Percentiles rank a stretch among this genome's conserved stretches.
Conservation (phyloP, 1,284 basidiomycete species). For the Malassezia furfur region DNA sequence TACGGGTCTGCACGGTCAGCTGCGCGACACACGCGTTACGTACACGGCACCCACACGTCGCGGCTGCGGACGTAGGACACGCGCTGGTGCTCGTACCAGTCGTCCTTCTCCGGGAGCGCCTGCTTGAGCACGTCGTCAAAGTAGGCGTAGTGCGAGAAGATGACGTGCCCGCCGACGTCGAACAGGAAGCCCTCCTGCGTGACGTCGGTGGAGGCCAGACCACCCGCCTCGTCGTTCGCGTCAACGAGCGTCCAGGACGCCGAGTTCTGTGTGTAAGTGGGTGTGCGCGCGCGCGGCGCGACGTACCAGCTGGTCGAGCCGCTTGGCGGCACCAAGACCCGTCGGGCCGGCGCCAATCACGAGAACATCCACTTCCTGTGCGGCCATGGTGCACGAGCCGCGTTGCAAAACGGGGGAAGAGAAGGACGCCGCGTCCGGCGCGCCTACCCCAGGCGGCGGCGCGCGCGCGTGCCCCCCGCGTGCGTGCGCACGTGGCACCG, state of each 20-base stretch:
- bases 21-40: conserved; percentile 10
- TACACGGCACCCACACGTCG: conserved; percentile 52
- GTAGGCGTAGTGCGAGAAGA: conserved; percentile 55
- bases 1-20: conserved; percentile 28
- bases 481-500: neutral
- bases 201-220: conserved; percentile 53
- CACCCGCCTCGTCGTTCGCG: conserved; percentile 50
- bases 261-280: conserved; percentile 44
- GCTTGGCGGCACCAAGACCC: conserved; percentile 54
- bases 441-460: neutral
- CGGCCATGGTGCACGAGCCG: conserved; percentile 5
- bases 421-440: neutral
- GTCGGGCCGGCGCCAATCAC: conserved; percentile 49
- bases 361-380: conserved; percentile 39
- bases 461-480: neutral
- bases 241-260: conserved; percentile 51
- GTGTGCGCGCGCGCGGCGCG: neutral
- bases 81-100: conserved; percentile 54
- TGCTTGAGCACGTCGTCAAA: conserved; percentile 53
- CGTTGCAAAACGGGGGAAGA: neutral
- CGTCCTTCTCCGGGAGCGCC: conserved; percentile 50
- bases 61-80: conserved; percentile 54
- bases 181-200: conserved; percentile 54
- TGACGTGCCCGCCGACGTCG: conserved; percentile 55
- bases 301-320: conserved; percentile 51